phyloP scores from a whole-genome alignment of 306 rosid species.

The Chamaecrista fasciculata region DNA sequence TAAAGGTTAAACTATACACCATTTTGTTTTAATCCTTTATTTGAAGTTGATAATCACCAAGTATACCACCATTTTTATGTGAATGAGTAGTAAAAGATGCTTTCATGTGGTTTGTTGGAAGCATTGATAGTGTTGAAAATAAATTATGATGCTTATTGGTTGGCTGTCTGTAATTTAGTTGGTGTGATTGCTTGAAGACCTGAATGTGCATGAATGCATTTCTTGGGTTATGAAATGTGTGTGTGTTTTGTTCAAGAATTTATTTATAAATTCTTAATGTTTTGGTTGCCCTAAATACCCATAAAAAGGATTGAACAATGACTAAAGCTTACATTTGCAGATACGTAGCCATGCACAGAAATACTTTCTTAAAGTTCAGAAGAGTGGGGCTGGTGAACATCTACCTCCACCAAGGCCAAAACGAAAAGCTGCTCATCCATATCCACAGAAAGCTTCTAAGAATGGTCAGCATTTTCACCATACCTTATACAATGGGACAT shows the following conservation, averaged over 20 bases:
- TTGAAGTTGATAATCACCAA: background rate
- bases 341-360: slow-evolving; percentile 93
- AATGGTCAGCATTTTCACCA: slow-evolving; percentile 38
- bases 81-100: background rate
- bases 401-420: slow-evolving; percentile 92
- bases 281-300: background rate
- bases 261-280: background rate
- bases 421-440: slow-evolving; percentile 90
- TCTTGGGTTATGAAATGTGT: background rate
- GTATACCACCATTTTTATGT: background rate
- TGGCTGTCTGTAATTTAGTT: slow-evolving; percentile 7
- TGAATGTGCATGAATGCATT: background rate
- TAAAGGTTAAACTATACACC: background rate
- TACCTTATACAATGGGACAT: background rate
- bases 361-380: slow-evolving; percentile 85
- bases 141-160: background rate
- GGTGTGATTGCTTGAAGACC: slow-evolving; percentile 9
- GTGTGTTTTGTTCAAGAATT: background rate
- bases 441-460: slow-evolving; percentile 87
- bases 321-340: slow-evolving; percentile 34
- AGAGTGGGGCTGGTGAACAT: slow-evolving; percentile 80
- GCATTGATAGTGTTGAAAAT: background rate
- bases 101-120: background rate
- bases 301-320: background rate
- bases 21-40: background rate